Conservation (phyloP, 2,329 filamentous ascomycete species). For the Neoarthrinium moseri region DNA sequence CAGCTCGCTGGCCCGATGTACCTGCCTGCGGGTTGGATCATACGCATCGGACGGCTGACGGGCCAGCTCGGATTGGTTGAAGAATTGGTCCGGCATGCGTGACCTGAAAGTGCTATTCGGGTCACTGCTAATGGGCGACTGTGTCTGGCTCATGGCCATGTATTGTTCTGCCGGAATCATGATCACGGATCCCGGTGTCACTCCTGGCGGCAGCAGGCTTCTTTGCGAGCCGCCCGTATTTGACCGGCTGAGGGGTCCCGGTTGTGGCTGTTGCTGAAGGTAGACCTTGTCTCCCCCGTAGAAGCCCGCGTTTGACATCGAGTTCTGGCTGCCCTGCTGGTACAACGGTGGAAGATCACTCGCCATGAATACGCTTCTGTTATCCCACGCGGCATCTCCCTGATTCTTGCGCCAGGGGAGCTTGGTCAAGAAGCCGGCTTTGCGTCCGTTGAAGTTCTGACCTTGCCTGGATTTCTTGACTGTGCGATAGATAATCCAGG, state of each 20-base stretch:
- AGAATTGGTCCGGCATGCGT: constrained; percentile 34
- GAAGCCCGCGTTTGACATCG: constrained; percentile 19
- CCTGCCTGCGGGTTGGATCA: constrained; percentile 30
- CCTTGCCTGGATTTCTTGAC: constrained; percentile 30
- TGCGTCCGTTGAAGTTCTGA: constrained; percentile 1
- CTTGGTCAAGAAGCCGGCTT: constrained; percentile 15
- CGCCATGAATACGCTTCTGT: constrained; percentile 12
- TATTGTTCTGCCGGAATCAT: constrained; percentile 14
- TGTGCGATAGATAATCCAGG: constrained; percentile 43
- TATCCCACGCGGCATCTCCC: constrained; percentile 13
- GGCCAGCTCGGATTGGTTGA: constrained; percentile 36
- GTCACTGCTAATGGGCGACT: constrained; percentile 1
- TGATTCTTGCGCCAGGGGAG: constrained; percentile 17
- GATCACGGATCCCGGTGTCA: constrained; percentile 11
- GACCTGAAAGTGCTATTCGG: constrained; percentile 23
- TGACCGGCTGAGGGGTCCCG: constrained; percentile 16
- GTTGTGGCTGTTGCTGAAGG: constrained; percentile 10
- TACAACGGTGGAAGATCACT: constrained; percentile 23
- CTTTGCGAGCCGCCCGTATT: constrained; percentile 15
- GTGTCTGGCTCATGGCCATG: constrained; percentile 7
- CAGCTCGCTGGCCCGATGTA: constrained; percentile 46
- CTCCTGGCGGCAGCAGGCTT: constrained; percentile 15
- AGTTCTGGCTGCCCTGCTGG: constrained; percentile 20
- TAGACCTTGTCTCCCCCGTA: constrained; percentile 21
- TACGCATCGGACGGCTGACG: constrained; percentile 35